These are phyloP conservation scores for Citrus unshiu DNA, from an alignment of 345 rosid genomes.

Conservation along the genomic window DNA sequence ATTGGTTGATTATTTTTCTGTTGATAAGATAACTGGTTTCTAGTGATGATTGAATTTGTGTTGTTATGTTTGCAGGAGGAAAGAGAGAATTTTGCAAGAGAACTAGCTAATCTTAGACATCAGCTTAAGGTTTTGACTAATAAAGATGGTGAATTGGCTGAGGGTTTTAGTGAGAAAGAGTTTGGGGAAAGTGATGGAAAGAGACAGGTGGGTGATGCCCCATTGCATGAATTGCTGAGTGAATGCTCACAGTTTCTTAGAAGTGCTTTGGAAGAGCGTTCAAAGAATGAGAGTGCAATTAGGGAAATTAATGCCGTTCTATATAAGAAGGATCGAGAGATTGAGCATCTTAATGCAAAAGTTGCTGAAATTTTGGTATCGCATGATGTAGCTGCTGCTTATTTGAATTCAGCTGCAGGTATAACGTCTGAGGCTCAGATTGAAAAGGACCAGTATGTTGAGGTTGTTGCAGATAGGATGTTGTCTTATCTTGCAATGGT, in stretches of 20 bases:
- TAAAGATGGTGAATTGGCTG: conserved; percentile 15
- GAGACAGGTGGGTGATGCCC: not conserved
- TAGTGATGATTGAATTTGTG: conserved; percentile 2
- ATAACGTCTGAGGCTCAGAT: conserved; percentile 16
- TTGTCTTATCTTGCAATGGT: conserved; percentile 48
- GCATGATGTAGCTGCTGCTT: conserved; percentile 7
- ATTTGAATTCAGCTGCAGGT: conserved; percentile 14
- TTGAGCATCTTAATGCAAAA: conserved; percentile 55
- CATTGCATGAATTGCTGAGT: conserved; percentile 29
- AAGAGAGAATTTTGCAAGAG: conserved; percentile 39
- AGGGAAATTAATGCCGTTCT: conserved; percentile 38
- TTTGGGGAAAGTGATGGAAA: conserved; percentile 4
- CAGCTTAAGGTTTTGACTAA: conserved; percentile 42
- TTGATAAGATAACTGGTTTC: not conserved
- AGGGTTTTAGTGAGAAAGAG: conserved; percentile 3
- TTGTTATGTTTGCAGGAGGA: conserved; percentile 44
- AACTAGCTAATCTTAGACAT: conserved; percentile 34
- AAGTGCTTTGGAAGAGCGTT: conserved; percentile 38
- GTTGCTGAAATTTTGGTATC: conserved; percentile 40
- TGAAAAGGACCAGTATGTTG: conserved; percentile 37
- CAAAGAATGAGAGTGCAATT: conserved; percentile 36
- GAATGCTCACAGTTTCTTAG: conserved; percentile 47
- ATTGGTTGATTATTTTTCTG: not conserved
- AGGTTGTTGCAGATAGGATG: conserved; percentile 58
- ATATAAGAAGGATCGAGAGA: conserved; percentile 46